phyloP scores from a whole-genome alignment of 257 asterid species.

The Salvia hispanica region DNA sequence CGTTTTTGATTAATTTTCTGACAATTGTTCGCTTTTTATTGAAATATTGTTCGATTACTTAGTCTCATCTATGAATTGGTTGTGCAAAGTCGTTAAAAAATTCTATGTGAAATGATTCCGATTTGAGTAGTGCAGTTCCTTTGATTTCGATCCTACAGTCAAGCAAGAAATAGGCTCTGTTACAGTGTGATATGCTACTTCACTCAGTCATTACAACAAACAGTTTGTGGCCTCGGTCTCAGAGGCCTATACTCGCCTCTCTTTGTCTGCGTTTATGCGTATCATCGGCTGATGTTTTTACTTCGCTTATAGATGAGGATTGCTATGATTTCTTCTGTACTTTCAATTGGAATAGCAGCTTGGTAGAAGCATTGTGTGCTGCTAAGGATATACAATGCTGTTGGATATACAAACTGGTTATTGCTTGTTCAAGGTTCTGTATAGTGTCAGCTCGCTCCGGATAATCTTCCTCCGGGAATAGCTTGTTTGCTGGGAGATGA shows the following conservation, averaged over 20 bases:
- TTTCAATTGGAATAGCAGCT: constrained; percentile 62
- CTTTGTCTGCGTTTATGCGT: constrained; percentile 25
- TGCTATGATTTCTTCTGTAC: constrained; percentile 56
- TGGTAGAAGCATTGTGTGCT: constrained; percentile 69
- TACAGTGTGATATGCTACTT: constrained; percentile 35
- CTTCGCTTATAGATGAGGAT: constrained; percentile 37
- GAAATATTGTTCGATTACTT: constrained; percentile 7
- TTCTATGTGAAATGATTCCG: constrained; percentile 3
- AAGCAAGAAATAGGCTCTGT: not conserved
- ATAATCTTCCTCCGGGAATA: constrained; percentile 63
- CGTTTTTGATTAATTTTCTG: constrained; percentile 2
- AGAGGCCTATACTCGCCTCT: constrained; percentile 30
- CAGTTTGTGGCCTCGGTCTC: constrained; percentile 43
- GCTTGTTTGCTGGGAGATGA: constrained; percentile 50
- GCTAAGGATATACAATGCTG: constrained; percentile 24
- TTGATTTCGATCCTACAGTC: not conserved
- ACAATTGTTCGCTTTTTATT: too few species aligned
- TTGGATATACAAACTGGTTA: constrained; percentile 52
- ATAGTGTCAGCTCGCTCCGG: constrained; percentile 54
- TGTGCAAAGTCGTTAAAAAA: not conserved
- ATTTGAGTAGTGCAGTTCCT: not conserved
- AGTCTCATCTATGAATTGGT: not conserved
- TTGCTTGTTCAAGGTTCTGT: constrained; percentile 71
- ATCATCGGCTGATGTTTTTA: too few species aligned
- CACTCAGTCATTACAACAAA: constrained; percentile 39